Evolutionary conservation across 306 rosid species (phyloP).

Genomic region (Acacia melanoxylon): DNA sequence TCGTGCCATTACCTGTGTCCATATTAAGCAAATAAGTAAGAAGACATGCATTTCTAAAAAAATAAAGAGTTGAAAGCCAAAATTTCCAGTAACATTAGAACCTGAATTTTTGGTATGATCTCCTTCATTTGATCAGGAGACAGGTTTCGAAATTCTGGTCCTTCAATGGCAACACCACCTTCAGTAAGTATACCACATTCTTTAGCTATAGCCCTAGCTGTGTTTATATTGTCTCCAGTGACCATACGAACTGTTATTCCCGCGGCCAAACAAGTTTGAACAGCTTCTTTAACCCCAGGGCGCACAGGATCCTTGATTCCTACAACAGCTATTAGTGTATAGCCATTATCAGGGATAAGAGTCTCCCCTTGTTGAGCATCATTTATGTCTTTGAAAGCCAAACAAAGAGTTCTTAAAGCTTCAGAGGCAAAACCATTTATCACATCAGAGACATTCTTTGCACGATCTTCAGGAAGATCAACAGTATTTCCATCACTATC

Average conservation of each 20-base stretch:
- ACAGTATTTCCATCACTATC: constrained; percentile 62
- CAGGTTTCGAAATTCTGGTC: constrained; percentile 59
- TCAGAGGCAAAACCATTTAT: constrained; percentile 79
- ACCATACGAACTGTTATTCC: constrained; percentile 96
- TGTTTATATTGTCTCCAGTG: constrained; percentile 92
- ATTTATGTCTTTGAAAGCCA: constrained; percentile 70
- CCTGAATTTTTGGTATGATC: constrained; percentile 83
- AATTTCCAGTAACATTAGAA: constrained; percentile 31
- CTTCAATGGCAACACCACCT: constrained; percentile 81
- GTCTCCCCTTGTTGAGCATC: constrained; percentile 25
- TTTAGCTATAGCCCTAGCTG: constrained; percentile 89
- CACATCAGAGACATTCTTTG: constrained; percentile 42
- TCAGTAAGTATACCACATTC: constrained; percentile 93
- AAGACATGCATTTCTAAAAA: constrained; percentile 19
- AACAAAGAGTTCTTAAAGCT: constrained; percentile 93
- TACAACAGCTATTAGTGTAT: constrained; percentile 72
- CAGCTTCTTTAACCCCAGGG: constrained; percentile 86
- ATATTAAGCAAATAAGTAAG: constrained; percentile 33
- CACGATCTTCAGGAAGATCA: constrained; percentile 54
- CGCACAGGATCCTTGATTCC: constrained; percentile 99
- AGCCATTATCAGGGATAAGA: constrained; percentile 64
- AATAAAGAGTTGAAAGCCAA: constrained; percentile 19
- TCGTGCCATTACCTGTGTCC: constrained; percentile 91
- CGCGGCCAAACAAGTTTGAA: constrained; percentile 78
- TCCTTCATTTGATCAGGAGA: constrained; percentile 63